Evolutionary conservation across 768 basidiomycete species (phyloP), one percentile per base, ranked within the genome.

Genomic region (Candolleomyces eurysporus): DNA sequence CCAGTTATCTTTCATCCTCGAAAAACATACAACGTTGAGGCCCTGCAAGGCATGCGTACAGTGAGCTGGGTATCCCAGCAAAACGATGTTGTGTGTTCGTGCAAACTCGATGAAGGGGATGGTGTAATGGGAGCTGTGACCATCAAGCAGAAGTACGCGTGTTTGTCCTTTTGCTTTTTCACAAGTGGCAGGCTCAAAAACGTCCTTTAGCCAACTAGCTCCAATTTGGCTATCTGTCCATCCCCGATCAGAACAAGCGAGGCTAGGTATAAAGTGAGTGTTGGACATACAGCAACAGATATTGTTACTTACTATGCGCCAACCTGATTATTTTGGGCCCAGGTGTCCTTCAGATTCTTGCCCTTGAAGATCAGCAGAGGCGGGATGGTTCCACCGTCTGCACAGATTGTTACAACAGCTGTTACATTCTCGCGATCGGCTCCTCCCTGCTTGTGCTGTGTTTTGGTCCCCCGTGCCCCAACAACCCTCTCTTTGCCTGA

Each of bases 11-110:
- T 81, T 82, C 73, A 81, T 72, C 58, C 57, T 67, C 22, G 69
- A 73, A 65, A 81, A 81, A 60, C 76, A 78, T 2, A 77, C 75
- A 21, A 80, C 77, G 66, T 81, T 76, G 19, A 82, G 75, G 11
- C 78, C 78, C 63, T 82, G 79, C 5, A 78, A 66, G 0, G 70
- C 71, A 68, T 81, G 75, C 0, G 74, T 79, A 60, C 74, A 77
- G 52, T 79, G 77, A 14, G 74, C 68, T 60, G 73, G 79, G 63
- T 79, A 80, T 4, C 70, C 72, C 17, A 76, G 62, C 13, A 81
- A 58, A 3, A 63, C 48, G 54, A 83, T 81, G 57, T 79, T 78
- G 66, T 78, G 65, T 50, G 61, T 64, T 5, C 30, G 10, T 0
- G 71, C 69, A 67, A 69, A 79, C 11, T 75, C 59, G 22, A 83